Conservation (phyloP, 371 early-diverging fungal genomes). For the Rozella allomycis region DNA sequence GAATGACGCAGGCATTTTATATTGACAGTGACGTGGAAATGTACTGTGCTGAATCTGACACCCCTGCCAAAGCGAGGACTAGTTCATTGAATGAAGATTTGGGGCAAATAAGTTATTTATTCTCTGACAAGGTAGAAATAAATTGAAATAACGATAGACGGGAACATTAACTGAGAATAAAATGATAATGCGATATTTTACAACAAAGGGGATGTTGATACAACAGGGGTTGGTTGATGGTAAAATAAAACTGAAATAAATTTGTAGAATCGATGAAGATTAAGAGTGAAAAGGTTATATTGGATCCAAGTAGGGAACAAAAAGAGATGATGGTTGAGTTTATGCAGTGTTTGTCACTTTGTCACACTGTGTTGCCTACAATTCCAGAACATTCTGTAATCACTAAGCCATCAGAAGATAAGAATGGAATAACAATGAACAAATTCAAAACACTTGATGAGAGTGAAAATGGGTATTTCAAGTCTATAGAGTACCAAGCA, state of each 20-base stretch:
- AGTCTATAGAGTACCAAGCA: background rate
- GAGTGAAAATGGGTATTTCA: background rate
- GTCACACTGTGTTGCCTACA: constrained; percentile 1
- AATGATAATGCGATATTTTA: constrained; percentile 12
- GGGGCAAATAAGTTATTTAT: constrained; percentile 16
- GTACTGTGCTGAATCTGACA: constrained; percentile 2
- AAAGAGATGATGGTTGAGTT: background rate
- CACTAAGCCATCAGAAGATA: too few relatives aligned
- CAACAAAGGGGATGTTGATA: background rate
- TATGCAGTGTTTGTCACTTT: background rate
- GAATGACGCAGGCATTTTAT: constrained; percentile 11
- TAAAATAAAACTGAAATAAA: constrained; percentile 3
- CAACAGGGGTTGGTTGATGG: background rate
- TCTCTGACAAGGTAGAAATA: too few relatives aligned
- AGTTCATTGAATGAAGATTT: constrained; percentile 21
- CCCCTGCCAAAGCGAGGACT: constrained; percentile 7
- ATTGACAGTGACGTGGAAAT: constrained; percentile 3
- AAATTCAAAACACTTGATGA: background rate
- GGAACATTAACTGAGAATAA: constrained; percentile 25
- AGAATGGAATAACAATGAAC: background rate
- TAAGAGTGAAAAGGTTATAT: background rate
- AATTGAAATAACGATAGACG: too few relatives aligned
- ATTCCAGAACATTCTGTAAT: background rate
- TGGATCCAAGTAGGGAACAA: background rate
- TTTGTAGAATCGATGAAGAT: background rate